phyloP scores from a whole-genome alignment of 768 basidiomycete genomes.

The Peribolospora baueri region DNA sequence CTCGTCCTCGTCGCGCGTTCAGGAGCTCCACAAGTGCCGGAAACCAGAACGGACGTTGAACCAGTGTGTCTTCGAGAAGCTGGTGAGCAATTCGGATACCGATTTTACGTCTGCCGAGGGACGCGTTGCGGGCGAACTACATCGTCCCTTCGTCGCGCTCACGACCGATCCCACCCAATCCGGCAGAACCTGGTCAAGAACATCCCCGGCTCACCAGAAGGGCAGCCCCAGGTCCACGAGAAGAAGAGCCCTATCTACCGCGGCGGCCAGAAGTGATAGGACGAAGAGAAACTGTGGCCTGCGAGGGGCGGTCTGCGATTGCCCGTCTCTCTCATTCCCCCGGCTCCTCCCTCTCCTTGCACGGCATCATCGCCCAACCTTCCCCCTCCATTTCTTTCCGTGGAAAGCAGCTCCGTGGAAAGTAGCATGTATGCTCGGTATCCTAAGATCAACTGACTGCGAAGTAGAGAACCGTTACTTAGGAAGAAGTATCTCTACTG shows the following conservation, averaged over 20 bases:
- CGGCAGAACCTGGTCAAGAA: slow-evolving; percentile 63
- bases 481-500: too few relatives aligned
- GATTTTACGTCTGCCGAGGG: background rate
- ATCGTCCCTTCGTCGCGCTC: background rate
- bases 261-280: too few relatives aligned
- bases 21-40: slow-evolving; percentile 79
- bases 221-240: slow-evolving; percentile 67
- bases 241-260: slow-evolving; percentile 23
- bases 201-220: slow-evolving; percentile 67
- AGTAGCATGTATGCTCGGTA: too few relatives aligned
- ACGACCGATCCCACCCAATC: background rate
- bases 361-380: too few relatives aligned
- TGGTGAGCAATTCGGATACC: slow-evolving; percentile 26
- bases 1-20: background rate
- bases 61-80: slow-evolving; percentile 84
- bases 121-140: background rate
- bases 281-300: too few relatives aligned
- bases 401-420: too few relatives aligned
- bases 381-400: too few relatives aligned
- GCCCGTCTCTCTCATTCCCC: too few relatives aligned
- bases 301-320: too few relatives aligned
- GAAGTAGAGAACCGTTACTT: too few relatives aligned
- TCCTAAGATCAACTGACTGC: too few relatives aligned
- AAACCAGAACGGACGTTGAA: slow-evolving; percentile 70
- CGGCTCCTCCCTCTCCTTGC: too few relatives aligned